Conservation (phyloP, 1,284 basidiomycete species). For the Acaromyces ingoldii region DNA sequence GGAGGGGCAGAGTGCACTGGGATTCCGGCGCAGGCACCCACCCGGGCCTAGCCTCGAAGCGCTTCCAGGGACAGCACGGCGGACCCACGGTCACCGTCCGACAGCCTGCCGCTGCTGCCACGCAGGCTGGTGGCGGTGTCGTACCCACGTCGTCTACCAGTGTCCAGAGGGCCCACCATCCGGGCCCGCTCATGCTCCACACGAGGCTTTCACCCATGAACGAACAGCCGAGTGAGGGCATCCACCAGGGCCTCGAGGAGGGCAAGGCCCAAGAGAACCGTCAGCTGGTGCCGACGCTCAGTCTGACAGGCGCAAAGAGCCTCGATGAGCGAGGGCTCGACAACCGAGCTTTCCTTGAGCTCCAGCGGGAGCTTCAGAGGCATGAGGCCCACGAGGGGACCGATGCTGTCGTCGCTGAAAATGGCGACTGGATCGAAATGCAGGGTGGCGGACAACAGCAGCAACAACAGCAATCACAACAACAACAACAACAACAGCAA, state of each 20-base stretch:
- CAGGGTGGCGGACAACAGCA: conserved; percentile 9
- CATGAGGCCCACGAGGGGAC: conserved; percentile 35
- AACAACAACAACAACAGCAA: neutral
- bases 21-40: neutral
- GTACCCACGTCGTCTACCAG: conserved; percentile 15
- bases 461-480: neutral
- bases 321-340: conserved; percentile 43
- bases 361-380: conserved; percentile 36
- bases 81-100: conserved; percentile 33
- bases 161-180: conserved; percentile 33
- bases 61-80: conserved; percentile 12
- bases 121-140: no score
- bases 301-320: conserved; percentile 31
- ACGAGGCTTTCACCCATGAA: neutral
- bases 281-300: conserved; percentile 25
- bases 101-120: conserved; percentile 15
- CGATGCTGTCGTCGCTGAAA: conserved; percentile 14
- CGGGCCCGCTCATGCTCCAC: conserved; percentile 35
- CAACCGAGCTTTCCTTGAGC: conserved; percentile 39
- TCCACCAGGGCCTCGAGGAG: conserved; percentile 2
- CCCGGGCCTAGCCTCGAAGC: neutral
- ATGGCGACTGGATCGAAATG: conserved; percentile 2
- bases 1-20: conserved; percentile 6
- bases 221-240: neutral
- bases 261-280: no score